These are phyloP conservation scores for Lachnellula hyalina DNA, from an alignment of 2,329 filamentous ascomycete genomes.

Conservation along the genomic window DNA sequence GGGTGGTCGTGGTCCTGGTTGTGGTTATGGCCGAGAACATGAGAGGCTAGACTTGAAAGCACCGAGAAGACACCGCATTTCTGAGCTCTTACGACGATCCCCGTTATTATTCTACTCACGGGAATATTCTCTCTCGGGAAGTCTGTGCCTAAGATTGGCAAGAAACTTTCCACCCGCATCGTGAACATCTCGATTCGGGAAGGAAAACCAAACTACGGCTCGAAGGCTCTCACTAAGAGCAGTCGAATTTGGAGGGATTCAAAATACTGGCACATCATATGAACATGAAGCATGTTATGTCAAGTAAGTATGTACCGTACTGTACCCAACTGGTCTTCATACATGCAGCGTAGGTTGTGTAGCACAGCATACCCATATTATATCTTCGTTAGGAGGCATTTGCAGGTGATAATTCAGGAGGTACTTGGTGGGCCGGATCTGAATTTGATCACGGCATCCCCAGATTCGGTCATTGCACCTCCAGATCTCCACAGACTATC, in stretches of 20 bases:
- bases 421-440: neutral
- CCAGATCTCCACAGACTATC: neutral
- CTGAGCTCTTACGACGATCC: neutral
- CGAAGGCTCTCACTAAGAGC: too few species aligned
- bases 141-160: neutral
- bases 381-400: neutral
- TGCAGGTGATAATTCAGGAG: neutral
- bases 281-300: neutral
- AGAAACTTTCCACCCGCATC: neutral
- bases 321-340: neutral
- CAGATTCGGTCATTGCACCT: slow-evolving; percentile 1
- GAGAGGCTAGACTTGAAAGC: neutral
- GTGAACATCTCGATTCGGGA: neutral
- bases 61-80: neutral
- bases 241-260: too few species aligned
- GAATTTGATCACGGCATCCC: neutral
- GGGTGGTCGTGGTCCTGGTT: neutral
- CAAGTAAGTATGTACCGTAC: neutral
- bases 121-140: neutral
- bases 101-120: neutral
- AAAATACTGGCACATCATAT: neutral
- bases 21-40: neutral
- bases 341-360: neutral
- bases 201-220: neutral
- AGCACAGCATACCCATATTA: neutral